Evolutionary conservation across 2,329 filamentous ascomycete genomes (phyloP), one percentile per base, ranked within the genome.

Genomic region (Aspergillus fumigatiaffinis): DNA sequence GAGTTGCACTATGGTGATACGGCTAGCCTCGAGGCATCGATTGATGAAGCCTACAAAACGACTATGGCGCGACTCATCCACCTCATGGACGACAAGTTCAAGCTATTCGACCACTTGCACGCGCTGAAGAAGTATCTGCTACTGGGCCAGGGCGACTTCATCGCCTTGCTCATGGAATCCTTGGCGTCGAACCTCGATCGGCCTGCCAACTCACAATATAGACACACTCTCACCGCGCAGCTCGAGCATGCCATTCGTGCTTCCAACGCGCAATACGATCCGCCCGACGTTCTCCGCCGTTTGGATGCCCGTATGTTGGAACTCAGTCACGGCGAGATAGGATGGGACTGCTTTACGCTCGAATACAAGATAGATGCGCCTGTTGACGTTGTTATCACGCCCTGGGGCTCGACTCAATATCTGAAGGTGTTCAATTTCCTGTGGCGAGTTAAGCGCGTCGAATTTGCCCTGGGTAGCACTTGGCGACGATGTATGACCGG

Each of bases 381-480:
- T 0, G 90, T 97, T 25, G 94, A 99, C 71, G 94, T 99, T 28
- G 92, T 99, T 50, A 92, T 99, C 42, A 97, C 93, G 0, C 91
- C 95, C 46, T 97, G 92, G 85, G 92, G 92, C 49, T 93, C 90
- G 63, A 90, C 93, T 23, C 93, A 99, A 71, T 99, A 99, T 71
- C 87, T 99, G 66, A 97, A 97, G 72, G 91, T 99, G 9, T 99
- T 99, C 83, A 99, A 99, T 76, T 97, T 99, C 70, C 83, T 99
- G 3, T 99, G 94, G 93, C 88, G 94, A 61, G 91, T 99, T 69
- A 99, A 99, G 77, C 88, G 94, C 28, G 94, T 99, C 52, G 94
- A 99, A 70, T 99, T 97, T 69, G 92, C 91, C 0, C 84, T 99
- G 1, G 85, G 89, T 4, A 91, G 89, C 12, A 94, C 91, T 44